Base-by-base conservation (phyloP, 2,329 filamentous ascomycete genomes). In the Drechslerella dactyloides region DNA sequence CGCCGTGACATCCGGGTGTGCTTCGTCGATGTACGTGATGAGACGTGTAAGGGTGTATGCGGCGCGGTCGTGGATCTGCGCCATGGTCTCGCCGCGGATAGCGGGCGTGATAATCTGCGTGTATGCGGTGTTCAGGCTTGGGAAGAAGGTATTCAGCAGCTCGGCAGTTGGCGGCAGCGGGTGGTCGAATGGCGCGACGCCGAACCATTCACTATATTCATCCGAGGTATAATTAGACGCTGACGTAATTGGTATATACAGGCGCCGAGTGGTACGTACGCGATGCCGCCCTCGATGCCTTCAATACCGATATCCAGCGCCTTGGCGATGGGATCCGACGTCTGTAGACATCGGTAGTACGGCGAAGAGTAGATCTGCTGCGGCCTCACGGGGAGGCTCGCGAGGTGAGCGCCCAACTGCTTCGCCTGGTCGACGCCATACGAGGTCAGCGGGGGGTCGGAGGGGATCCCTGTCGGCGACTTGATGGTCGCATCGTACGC, bases 331-430 rank as follows among this genome's bases (percentile, higher is more conserved):
- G 92, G 91, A 53, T 85, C 82, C 58, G 96, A 86, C 1, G 92
- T 96, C 81, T 96, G 90, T 46, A 96, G 82, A 78, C 92, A 96
- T 74, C 92, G 86, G 79, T 94, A 96, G 81, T 91, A 96, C 0
- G 91, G 90, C 72, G 89, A 92, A 33, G 87, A 90, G 81, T 96
- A 97, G 75, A 97, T 85, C 52, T 84, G 84, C 59, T 91, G 88
- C 69, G 93, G 84, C 1, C 88, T 85, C 35, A 90, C 89, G 17
- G 86, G 80, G 50, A 90, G 78, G 0, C 81, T 82, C 66, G 83
- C 78, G 53, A 96, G 83, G 77, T 78, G 66, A 5, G 74, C 76
- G 1, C 84, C 92, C 52, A 97, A 84, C 80, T 97, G 88, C 72
- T 86, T 83, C 21, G 92, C 87, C 82, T 99, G 94, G 57, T 86